A percentile compares a stretch with the other conserved stretches of the same genome.
phyloP scores from a whole-genome alignment of 129 eudicot genomes.

The Chrysanthemum seticuspe region DNA sequence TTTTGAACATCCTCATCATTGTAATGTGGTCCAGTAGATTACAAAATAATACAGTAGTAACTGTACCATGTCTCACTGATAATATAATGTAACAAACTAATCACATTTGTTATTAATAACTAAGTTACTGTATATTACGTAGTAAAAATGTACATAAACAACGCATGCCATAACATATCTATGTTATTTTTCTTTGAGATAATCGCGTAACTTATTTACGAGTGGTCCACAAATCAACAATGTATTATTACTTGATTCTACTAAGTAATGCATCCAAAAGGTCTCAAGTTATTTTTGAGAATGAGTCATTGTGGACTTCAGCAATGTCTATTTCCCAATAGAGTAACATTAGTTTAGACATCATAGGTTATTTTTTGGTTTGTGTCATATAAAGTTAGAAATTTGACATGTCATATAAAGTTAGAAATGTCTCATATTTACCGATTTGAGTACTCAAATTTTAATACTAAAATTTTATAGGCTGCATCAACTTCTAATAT shows the following conservation, averaged over 20 bases:
- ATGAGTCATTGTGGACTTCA: too few relatives aligned
- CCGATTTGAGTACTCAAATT: too few relatives aligned
- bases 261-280: not conserved
- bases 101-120: not conserved
- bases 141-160: not conserved
- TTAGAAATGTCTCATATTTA: too few relatives aligned
- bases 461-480: too few relatives aligned
- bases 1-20: conserved; percentile 22
- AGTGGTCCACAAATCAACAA: not conserved
- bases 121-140: not conserved
- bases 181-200: not conserved
- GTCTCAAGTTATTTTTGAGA: too few relatives aligned
- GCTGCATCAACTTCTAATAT: too few relatives aligned
- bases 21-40: conserved; percentile 16
- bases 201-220: not conserved
- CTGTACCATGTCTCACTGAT: not conserved
- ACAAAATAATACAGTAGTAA: not conserved
- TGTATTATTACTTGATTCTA: not conserved
- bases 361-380: not conserved
- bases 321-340: too few relatives aligned
- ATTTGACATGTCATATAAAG: too few relatives aligned
- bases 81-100: not conserved
- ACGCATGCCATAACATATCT: not conserved
- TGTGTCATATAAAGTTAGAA: too few relatives aligned
- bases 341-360: too few relatives aligned